phyloP scores from a whole-genome alignment of 2,329 filamentous ascomycete genomes.

The Hirsutella minnesotensis region DNA sequence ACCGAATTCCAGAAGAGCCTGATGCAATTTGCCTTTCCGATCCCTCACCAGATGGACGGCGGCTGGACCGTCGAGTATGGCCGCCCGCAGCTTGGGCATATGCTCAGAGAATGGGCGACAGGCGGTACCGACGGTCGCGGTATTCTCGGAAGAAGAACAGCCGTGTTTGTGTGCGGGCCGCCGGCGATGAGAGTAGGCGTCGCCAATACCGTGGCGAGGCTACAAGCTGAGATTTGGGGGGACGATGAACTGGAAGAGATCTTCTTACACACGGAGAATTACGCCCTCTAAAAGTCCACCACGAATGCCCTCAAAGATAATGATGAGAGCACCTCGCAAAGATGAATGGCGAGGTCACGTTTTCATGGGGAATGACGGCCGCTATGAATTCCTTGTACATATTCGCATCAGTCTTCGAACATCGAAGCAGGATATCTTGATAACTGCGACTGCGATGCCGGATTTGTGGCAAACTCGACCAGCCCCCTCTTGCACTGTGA shows the following conservation, averaged over 20 bases:
- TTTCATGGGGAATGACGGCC: no score
- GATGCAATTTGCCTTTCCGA: slow-evolving; percentile 80
- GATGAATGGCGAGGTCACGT: no score
- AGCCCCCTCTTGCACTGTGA: no score
- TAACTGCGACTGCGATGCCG: no score
- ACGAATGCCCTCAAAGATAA: no score
- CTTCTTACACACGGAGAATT: slow-evolving; percentile 91
- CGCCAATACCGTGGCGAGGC: slow-evolving; percentile 66
- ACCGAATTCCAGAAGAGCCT: slow-evolving; percentile 81
- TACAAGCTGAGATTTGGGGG: slow-evolving; percentile 77
- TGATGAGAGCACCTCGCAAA: no score
- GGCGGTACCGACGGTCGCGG: slow-evolving; percentile 54
- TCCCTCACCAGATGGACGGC: slow-evolving; percentile 55
- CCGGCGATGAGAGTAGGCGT: slow-evolving; percentile 80
- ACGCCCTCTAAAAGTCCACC: slow-evolving; percentile 51
- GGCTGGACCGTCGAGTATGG: slow-evolving; percentile 92
- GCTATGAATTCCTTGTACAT: no score
- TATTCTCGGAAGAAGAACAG: slow-evolving; percentile 67
- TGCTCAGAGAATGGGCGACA: slow-evolving; percentile 71
- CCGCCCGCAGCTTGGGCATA: slow-evolving; percentile 74
- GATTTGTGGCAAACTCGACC: no score
- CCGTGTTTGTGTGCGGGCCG: slow-evolving; percentile 88
- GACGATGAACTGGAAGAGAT: slow-evolving; percentile 75
- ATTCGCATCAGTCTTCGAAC: no score
- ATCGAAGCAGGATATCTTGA: no score